A percentile compares a stretch with the other conserved stretches of the same genome.
These are phyloP conservation scores for Peniophora sp. DNA, from an alignment of 1,284 basidiomycete genomes.

Conservation along the genomic window DNA sequence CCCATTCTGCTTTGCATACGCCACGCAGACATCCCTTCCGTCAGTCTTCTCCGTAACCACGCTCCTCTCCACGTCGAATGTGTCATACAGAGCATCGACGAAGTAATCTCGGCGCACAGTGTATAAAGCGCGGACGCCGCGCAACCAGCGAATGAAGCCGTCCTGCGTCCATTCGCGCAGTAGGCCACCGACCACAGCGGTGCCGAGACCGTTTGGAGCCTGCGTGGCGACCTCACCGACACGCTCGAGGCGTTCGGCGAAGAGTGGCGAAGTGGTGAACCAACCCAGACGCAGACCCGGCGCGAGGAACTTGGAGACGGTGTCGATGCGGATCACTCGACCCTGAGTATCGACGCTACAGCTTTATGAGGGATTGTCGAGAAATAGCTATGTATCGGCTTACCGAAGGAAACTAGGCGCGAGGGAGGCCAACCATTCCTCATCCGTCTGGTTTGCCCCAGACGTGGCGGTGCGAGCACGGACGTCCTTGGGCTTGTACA, in stretches of 20 bases:
- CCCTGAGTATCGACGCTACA: conserved; percentile 65
- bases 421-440: conserved; percentile 44
- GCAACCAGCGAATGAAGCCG: conserved; percentile 74
- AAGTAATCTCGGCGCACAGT: conserved; percentile 48
- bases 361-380: too few relatives aligned
- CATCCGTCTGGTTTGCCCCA: conserved; percentile 14
- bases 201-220: conserved; percentile 66
- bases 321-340: conserved; percentile 71
- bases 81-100: conserved; percentile 45
- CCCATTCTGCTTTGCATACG: conserved; percentile 22
- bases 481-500: conserved; percentile 36
- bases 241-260: conserved; percentile 68
- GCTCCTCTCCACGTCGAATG: conserved; percentile 37
- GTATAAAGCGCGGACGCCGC: conserved; percentile 51
- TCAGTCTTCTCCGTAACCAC: conserved; percentile 22
- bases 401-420: conserved; percentile 30
- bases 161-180: conserved; percentile 60
- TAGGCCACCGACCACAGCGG: conserved; percentile 57
- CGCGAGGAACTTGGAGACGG: conserved; percentile 78
- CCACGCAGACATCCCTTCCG: conserved; percentile 35
- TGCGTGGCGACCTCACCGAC: conserved; percentile 69
- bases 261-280: conserved; percentile 66
- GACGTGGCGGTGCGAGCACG: conserved; percentile 21
- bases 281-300: conserved; percentile 76
- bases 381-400: too few relatives aligned